Evolutionary conservation across 164 flowering plant genomes (phyloP), one percentile per base, ranked within the genome.

Genomic region (Santalum album): DNA sequence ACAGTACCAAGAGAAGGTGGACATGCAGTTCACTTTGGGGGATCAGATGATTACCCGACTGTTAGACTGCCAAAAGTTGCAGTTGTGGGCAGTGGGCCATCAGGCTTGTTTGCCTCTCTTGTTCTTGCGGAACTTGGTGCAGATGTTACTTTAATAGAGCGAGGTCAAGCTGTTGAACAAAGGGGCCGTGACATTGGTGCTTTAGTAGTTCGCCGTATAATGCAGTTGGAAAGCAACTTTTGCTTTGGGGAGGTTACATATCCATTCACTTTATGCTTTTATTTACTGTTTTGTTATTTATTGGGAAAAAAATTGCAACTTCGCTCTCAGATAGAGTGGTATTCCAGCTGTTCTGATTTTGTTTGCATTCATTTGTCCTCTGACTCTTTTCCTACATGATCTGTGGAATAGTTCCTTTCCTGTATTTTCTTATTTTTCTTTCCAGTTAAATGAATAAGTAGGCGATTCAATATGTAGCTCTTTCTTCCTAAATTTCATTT

Each of bases 121-220:
- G 99, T 86, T 54, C 97, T 94, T 59, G 96, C 82, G 20, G 99
- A 90, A 74, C 75, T 84, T 74, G 99, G 96, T 61, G 97, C 91
- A 25, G 90, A 90, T 57, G 97, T 94, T 61, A 82, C 90, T 25
- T 49, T 94, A 43, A 66, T 94, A 51, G 99, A 94, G 75, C 81
- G 97, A 72, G 99, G 99, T 38, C 81, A 84, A 69, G 71, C 96
- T 45, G 99, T 94, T 65, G 99, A 94, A 57, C 77, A 78, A 64
- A 83, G 99, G 61, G 97, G 99, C 24, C 88, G 97, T 61, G 97
- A 94, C 56, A 90, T 94, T 68, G 99, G 99, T 36, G 87, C 97
- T 53, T 65, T 94, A 60, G 83, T 87, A 23, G 95, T 85, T 67
- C 95, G 97, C 29, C 75, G 78, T 22, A 73, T 90, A 55, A 71